These are phyloP conservation scores for Nicotiana paniculata DNA, from an alignment of 257 asterid genomes.

Conservation along the genomic window DNA sequence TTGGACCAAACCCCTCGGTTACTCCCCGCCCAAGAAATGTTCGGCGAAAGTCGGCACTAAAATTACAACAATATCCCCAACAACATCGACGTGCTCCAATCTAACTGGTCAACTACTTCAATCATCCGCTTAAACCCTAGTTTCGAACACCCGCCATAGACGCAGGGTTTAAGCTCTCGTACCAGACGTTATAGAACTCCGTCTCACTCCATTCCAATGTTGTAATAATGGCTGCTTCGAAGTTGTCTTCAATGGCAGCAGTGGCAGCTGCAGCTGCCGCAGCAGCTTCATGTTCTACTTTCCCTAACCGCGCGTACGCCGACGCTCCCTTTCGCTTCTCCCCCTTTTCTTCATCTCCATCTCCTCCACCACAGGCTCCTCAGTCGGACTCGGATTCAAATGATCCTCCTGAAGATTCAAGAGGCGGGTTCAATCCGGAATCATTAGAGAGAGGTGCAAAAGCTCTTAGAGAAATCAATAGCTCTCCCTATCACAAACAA, in stretches of 20 bases:
- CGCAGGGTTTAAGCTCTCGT: neutral
- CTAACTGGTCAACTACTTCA: neutral
- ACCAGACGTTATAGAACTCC: neutral
- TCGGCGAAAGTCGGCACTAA: neutral
- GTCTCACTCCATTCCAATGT: neutral
- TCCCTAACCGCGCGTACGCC: conserved; percentile 33
- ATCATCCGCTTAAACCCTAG: conserved; percentile 10
- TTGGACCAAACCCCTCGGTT: neutral
- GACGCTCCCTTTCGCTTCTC: conserved; percentile 40
- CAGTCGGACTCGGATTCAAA: conserved; percentile 35
- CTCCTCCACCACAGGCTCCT: conserved; percentile 27
- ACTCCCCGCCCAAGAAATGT: neutral
- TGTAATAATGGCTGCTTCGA: conserved; percentile 37
- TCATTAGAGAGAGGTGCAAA: conserved; percentile 78
- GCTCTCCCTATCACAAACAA: conserved; percentile 48
- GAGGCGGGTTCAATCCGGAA: conserved; percentile 70
- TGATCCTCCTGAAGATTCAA: conserved; percentile 53
- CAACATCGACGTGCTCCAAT: neutral
- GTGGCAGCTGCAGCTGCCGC: conserved; percentile 36
- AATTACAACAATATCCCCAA: neutral
- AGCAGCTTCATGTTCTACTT: conserved; percentile 36
- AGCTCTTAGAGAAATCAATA: conserved; percentile 77
- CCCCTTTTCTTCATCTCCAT: conserved; percentile 42
- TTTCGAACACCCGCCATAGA: neutral
- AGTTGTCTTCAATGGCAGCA: conserved; percentile 40